Conservation (phyloP, 495 filamentous ascomycete species). For the Cudoniella acicularis region DNA sequence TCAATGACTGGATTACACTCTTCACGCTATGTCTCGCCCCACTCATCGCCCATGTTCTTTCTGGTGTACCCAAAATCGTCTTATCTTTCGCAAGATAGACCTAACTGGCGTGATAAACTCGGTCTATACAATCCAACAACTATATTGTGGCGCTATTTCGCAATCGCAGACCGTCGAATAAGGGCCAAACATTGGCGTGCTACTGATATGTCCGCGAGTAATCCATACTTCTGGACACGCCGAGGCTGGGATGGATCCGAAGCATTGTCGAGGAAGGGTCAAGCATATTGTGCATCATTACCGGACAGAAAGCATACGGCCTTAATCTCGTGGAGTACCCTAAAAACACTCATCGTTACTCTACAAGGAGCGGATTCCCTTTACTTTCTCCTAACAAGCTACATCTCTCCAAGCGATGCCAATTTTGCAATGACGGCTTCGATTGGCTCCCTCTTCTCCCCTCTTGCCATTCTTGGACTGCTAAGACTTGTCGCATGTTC, state of each 20-base stretch:
- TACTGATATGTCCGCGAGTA: conserved; percentile 24
- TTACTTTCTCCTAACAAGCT: too few relatives aligned
- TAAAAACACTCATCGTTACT: too few relatives aligned
- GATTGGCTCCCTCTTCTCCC: too few relatives aligned
- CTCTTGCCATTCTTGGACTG: too few relatives aligned
- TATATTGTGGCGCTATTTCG: conserved; percentile 34
- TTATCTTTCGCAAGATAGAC: not conserved
- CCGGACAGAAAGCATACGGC: conserved; percentile 7
- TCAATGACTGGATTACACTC: conserved; percentile 26
- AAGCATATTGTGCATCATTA: conserved; percentile 10
- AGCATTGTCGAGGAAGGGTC: conserved; percentile 23
- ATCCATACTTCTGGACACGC: conserved; percentile 31
- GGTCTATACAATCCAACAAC: conserved; percentile 32
- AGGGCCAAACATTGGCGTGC: conserved; percentile 25
- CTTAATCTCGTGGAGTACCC: not conserved
- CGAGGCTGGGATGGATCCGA: conserved; percentile 32
- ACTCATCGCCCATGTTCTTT: conserved; percentile 12
- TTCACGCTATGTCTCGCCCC: conserved; percentile 30
- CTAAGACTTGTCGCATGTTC: too few relatives aligned
- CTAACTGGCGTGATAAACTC: conserved; percentile 21
- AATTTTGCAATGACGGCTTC: too few relatives aligned
- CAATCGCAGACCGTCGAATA: conserved; percentile 29
- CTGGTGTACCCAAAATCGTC: not conserved
- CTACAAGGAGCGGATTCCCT: too few relatives aligned
- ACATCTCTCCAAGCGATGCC: too few relatives aligned